Base-by-base conservation (phyloP, 192 early-diverging fungal species). In the Cladochytrium replicatum region DNA sequence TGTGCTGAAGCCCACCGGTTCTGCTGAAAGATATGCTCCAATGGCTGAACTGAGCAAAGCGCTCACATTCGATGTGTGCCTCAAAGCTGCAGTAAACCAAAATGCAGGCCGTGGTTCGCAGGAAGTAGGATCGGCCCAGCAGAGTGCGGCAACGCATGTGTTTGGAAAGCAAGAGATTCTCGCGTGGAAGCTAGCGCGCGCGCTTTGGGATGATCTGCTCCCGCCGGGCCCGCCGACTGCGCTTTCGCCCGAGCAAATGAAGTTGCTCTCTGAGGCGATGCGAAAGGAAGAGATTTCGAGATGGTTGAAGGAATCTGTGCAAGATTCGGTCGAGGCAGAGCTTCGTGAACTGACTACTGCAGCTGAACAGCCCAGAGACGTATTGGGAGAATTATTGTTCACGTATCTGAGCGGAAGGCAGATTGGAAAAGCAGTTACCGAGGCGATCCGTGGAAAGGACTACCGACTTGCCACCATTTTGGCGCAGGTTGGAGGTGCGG, bases 381-480 rank as follows among this genome's bases (percentile, higher is more conserved):
- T n/a, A n/a, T n/a, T n/a, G n/a, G 41, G 27, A 25, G 31, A 60
- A 4, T 19, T 21, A 4, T 29, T 85, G 13, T 82, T 84, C 58
- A 60, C 66, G 6, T 65, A 74, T 50, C 52, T 85, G 38, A 53
- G 71, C 1, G 70, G 79, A 26, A 67, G 84, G 52, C 68, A 74
- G 54, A 61, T 91, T 29, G 59, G 72, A 0, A 60, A 67, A 5
- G 89, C 92, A 0, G 72, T 80, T 23, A 40, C 70, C 32, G 70
- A 67, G 6, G 83, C 88, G 2, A 68, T 88, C 0, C 59, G 71
- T 34, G 68, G 69, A 27, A 59, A 71, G 17, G 74, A 91, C 59
- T 78, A 81, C 49, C 72, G 77, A 1, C 68, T 93, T 26, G 85
- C 90, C 0, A 88, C 84, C 4, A 61, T 92, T 25, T 43, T 96